phyloP scores from a whole-genome alignment of 805 yeast species.

The Yarrowia alimentaria region DNA sequence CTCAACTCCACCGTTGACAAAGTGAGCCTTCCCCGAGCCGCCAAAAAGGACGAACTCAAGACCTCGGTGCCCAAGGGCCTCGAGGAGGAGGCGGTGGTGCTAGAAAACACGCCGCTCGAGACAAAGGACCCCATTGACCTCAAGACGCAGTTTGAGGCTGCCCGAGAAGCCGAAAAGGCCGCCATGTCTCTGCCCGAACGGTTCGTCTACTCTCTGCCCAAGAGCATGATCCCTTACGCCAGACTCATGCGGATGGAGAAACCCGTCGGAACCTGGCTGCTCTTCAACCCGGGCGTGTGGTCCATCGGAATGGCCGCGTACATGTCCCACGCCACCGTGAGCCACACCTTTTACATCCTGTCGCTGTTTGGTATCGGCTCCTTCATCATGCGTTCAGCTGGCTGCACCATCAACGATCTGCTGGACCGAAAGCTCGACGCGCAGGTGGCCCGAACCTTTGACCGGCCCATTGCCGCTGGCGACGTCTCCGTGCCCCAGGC shows the following conservation, averaged over 20 bases:
- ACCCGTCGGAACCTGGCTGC: slow-evolving; percentile 91
- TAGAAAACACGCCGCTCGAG: slow-evolving; percentile 11
- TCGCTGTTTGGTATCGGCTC: slow-evolving; percentile 81
- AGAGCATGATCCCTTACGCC: slow-evolving; percentile 79
- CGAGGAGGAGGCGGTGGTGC: slow-evolving; percentile 1
- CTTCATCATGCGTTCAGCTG: slow-evolving; percentile 93
- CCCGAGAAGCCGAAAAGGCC: slow-evolving; percentile 13
- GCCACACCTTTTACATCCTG: slow-evolving; percentile 59
- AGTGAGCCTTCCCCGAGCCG: neutral
- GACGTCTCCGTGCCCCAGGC: slow-evolving; percentile 74
- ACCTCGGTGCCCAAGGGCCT: neutral
- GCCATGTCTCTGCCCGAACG: slow-evolving; percentile 37
- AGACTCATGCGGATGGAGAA: slow-evolving; percentile 88
- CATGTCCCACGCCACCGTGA: slow-evolving; percentile 60
- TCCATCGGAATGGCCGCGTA: slow-evolving; percentile 87
- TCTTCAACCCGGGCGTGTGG: slow-evolving; percentile 88
- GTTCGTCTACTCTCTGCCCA: slow-evolving; percentile 53
- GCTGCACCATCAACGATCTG: slow-evolving; percentile 92
- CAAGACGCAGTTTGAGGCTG: slow-evolving; percentile 11
- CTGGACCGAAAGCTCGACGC: slow-evolving; percentile 79
- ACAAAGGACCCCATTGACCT: neutral
- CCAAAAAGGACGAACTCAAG: slow-evolving; percentile 1
- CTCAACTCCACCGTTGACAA: slow-evolving; percentile 3
- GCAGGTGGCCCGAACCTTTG: slow-evolving; percentile 82
- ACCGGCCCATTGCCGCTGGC: slow-evolving; percentile 91